Evolutionary conservation across 1,284 basidiomycete species (phyloP).

Genomic region (Cutaneotrichosporon sp.): DNA sequence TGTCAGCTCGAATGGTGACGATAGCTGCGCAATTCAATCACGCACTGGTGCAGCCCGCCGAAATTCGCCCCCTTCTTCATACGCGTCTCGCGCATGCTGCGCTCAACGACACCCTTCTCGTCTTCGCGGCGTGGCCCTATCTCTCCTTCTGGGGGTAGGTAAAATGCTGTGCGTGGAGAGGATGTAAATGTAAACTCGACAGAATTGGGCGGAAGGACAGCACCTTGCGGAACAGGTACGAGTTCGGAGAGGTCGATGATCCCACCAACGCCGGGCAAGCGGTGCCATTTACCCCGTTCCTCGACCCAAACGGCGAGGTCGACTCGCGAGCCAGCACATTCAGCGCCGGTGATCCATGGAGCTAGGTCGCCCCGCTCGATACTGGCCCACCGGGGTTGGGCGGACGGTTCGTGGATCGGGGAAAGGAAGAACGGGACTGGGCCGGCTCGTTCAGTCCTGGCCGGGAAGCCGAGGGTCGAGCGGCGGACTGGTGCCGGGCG

Average conservation of each 20-base stretch:
- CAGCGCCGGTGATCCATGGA: constrained; percentile 39
- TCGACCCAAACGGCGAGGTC: constrained; percentile 49
- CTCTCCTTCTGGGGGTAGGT: constrained; percentile 22
- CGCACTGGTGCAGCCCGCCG: constrained; percentile 49
- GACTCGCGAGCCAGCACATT: constrained; percentile 31
- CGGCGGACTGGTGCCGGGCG: constrained; percentile 14
- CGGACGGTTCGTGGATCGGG: constrained; percentile 45
- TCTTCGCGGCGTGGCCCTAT: constrained; percentile 6
- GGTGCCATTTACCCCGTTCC: constrained; percentile 16
- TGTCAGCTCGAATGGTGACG: constrained; percentile 12
- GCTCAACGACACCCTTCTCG: constrained; percentile 35
- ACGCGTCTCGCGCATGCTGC: constrained; percentile 49
- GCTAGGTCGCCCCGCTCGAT: constrained; percentile 48
- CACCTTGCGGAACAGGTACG: constrained; percentile 7
- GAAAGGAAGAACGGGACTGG: constrained; percentile 51
- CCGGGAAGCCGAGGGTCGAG: constrained; percentile 18
- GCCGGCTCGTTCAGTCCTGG: background rate
- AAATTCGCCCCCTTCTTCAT: constrained; percentile 51
- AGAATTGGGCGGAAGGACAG: constrained; percentile 30
- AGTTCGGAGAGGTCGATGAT: constrained; percentile 14
- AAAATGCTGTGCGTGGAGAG: constrained; percentile 32
- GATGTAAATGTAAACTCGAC: constrained; percentile 37
- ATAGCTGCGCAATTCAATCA: background rate
- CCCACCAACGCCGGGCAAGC: constrained; percentile 14
- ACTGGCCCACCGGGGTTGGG: constrained; percentile 44